A percentile compares a stretch with the other conserved stretches of the same genome.
These are phyloP conservation scores for Aspergillus quadrilineatus DNA, from an alignment of 2,329 filamentous ascomycete genomes.

Conservation along the genomic window DNA sequence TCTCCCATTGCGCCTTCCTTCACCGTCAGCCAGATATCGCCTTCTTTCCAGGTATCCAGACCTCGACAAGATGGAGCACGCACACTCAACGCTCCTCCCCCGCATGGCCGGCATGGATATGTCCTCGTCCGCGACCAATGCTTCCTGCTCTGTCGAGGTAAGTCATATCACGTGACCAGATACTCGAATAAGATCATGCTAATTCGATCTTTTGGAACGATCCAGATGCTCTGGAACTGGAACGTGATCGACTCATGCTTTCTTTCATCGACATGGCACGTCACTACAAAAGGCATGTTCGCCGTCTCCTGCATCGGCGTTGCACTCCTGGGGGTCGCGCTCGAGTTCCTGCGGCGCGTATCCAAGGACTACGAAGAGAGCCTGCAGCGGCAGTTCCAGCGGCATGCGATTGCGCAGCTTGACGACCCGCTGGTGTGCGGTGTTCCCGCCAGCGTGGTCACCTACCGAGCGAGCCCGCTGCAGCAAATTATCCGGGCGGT, in stretches of 20 bases:
- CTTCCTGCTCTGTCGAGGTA: conserved; percentile 25
- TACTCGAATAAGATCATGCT: no score
- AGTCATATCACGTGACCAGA: not conserved
- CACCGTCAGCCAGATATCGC: no score
- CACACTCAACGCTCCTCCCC: not conserved
- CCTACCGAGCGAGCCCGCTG: conserved; percentile 13
- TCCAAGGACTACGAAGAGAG: conserved; percentile 16
- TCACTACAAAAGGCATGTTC: conserved; percentile 15
- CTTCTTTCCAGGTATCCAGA: no score
- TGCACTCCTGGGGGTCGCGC: conserved; percentile 12
- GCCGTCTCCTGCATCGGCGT: conserved; percentile 19
- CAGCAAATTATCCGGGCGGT: conserved; percentile 17
- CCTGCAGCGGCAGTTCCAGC: conserved; percentile 16
- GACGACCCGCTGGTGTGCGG: conserved; percentile 11
- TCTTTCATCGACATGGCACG: conserved; percentile 15
- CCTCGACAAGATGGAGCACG: not conserved
- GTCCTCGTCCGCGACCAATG: conserved; percentile 4
- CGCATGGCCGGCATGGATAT: conserved; percentile 17
- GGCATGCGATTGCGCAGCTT: conserved; percentile 9
- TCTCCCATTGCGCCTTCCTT: no score
- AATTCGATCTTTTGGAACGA: not conserved
- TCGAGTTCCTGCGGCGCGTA: conserved; percentile 17
- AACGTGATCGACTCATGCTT: conserved; percentile 25
- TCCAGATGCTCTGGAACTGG: conserved; percentile 29
- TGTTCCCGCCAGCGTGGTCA: conserved; percentile 1